phyloP scores from a whole-genome alignment of 2,329 filamentous ascomycete species.

The Thermochaetoides dissita region DNA sequence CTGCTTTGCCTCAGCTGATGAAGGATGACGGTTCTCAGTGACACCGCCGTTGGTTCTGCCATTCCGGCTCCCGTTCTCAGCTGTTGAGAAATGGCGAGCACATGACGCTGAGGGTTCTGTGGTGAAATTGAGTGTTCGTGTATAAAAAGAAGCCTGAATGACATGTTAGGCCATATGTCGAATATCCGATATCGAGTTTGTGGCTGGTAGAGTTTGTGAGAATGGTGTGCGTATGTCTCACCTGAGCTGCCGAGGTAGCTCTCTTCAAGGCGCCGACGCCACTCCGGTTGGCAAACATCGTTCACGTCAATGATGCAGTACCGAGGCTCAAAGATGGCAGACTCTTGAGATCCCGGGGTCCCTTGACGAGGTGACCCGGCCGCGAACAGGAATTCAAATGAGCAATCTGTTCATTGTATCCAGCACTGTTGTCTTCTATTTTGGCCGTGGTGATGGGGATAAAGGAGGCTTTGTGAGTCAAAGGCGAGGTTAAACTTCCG shows the following conservation, averaged over 20 bases:
- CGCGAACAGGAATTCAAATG: constrained; percentile 2
- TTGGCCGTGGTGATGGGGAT: neutral
- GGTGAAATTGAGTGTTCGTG: neutral
- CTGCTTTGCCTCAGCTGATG: constrained; percentile 30
- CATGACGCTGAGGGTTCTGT: constrained; percentile 1
- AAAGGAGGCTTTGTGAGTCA: constrained; percentile 6
- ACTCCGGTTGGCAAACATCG: constrained; percentile 24
- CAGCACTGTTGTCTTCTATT: neutral
- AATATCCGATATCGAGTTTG: neutral
- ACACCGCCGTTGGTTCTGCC: too few relatives aligned
- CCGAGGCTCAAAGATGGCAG: neutral
- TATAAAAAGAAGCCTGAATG: constrained; percentile 8
- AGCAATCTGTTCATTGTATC: constrained; percentile 1
- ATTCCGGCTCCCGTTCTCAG: too few relatives aligned
- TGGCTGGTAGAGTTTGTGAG: neutral
- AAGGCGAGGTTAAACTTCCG: neutral
- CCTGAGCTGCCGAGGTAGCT: constrained; percentile 23
- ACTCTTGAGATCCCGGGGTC: constrained; percentile 1
- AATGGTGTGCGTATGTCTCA: constrained; percentile 10
- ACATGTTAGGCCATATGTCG: constrained; percentile 1
- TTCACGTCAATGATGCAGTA: too few relatives aligned
- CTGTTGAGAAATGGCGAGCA: constrained; percentile 4
- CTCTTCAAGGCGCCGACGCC: constrained; percentile 24
- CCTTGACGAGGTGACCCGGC: constrained; percentile 5
- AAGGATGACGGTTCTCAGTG: constrained; percentile 20